phyloP scores from a whole-genome alignment of 2,329 filamentous ascomycete genomes.

The Hortaea werneckii region DNA sequence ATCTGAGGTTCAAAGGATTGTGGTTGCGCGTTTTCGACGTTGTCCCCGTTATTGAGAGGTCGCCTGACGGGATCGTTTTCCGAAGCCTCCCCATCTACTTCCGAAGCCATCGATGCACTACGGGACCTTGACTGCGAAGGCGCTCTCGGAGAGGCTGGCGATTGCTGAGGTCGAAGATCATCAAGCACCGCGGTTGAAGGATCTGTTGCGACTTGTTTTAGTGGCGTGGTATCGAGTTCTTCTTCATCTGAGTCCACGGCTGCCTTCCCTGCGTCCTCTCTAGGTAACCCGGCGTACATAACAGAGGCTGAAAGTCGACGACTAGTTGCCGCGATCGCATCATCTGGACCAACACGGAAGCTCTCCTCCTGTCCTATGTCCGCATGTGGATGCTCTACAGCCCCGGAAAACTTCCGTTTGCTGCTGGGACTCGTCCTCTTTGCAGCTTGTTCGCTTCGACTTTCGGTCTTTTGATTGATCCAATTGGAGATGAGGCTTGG shows the following conservation, averaged over 20 bases:
- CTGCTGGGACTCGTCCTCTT: neutral
- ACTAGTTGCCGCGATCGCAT: too few relatives aligned
- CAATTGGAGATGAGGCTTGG: conserved; percentile 38
- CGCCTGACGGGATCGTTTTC: neutral
- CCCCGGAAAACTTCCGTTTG: too few relatives aligned
- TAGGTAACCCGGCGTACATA: too few relatives aligned
- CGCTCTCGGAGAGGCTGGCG: conserved; percentile 1
- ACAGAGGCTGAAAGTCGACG: too few relatives aligned
- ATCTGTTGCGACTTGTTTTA: conserved; percentile 2
- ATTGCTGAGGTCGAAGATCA: conserved; percentile 19
- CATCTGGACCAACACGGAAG: too few relatives aligned
- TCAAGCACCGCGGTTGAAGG: conserved; percentile 15
- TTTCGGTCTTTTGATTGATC: conserved; percentile 29
- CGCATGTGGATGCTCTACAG: too few relatives aligned
- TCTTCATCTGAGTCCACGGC: neutral
- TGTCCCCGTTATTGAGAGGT: neutral
- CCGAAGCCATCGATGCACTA: conserved; percentile 3
- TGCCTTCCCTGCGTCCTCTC: neutral
- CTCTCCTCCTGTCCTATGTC: too few relatives aligned
- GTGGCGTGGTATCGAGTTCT: neutral
- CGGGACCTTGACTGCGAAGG: conserved; percentile 16
- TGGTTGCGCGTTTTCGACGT: too few relatives aligned
- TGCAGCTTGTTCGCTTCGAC: conserved; percentile 9
- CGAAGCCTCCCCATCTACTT: neutral
- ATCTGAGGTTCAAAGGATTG: neutral